Evolutionary conservation across 352 stramenopile genomes (phyloP).

Genomic region (Phytophthora chlamydospora): DNA sequence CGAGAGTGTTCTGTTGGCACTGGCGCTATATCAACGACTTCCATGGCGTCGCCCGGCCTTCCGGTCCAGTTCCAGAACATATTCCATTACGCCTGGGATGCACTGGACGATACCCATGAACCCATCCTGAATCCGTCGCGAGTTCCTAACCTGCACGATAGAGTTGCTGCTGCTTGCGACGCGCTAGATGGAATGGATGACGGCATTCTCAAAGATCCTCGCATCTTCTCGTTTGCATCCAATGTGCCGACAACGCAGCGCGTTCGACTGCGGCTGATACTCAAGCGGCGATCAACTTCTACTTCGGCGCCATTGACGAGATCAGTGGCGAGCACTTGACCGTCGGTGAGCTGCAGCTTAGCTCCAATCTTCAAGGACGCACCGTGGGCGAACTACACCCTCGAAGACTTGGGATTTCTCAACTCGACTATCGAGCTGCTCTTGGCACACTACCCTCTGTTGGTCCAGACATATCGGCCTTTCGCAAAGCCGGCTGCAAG

Average conservation of each 20-base stretch:
- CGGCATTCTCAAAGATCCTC: conserved; percentile 29
- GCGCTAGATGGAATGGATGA: conserved; percentile 29
- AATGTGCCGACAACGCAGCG: conserved; percentile 15
- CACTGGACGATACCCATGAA: conserved; percentile 16
- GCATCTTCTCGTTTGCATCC: conserved; percentile 26
- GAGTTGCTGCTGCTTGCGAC: conserved; percentile 33
- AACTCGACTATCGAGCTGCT: conserved; percentile 42
- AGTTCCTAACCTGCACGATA: conserved; percentile 31
- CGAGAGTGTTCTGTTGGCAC: conserved; percentile 39
- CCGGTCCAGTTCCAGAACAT: conserved; percentile 42
- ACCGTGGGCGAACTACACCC: conserved; percentile 31
- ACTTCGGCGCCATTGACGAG: conserved; percentile 34
- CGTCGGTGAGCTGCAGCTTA: conserved; percentile 39
- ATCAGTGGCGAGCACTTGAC: conserved; percentile 39
- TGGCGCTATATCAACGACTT: conserved; percentile 43
- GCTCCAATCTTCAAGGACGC: conserved; percentile 38
- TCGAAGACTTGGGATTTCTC: conserved; percentile 42
- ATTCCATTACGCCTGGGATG: conserved; percentile 39
- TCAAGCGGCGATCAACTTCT: conserved; percentile 30
- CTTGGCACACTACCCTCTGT: conserved; percentile 31
- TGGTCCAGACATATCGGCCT: conserved; percentile 34
- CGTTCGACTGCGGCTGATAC: conserved; percentile 28
- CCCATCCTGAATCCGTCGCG: conserved; percentile 31
- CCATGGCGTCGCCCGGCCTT: conserved; percentile 39
- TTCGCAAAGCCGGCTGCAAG: conserved; percentile 36